Base-by-base conservation (phyloP, 495 filamentous ascomycete genomes). In the Apodospora peruviana region DNA sequence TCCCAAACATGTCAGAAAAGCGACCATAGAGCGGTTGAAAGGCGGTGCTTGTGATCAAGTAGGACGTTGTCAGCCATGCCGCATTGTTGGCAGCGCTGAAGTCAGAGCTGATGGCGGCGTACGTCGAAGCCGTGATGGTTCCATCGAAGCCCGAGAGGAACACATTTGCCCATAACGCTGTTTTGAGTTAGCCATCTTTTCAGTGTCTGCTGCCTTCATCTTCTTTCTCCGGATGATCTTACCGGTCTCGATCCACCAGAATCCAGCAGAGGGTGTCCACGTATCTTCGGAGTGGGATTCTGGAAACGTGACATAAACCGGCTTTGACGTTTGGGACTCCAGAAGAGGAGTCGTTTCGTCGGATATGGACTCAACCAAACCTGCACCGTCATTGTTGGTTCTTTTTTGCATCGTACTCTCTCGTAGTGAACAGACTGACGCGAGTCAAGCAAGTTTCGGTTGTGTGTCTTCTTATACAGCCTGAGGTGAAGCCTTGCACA, bases 1-100 rank as follows among this genome's bases (percentile, higher is more conserved):
- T 69, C 2, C 80, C 80, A 36, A 79, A 78, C 44, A 79, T 69
- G 48, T 81, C 68, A 0, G 75, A 73, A 10, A 78, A 59, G 0
- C 75, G 69, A 5, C 69, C 69, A 24, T 71, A 72, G 19, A 72
- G 44, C 16, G 69, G 69, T 44, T 75, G 74, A 53, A 86, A 87
- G 47, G 83, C 80, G 3, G 83, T 86, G 58, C 85, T 86, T 1
- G 84, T 83, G 48, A 91, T 84, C 16, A 89, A 64, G 21, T 84
- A 84, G 3, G 84, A 86, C 2, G 84, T 90, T 7, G 84, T 87
- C 1, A 85, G 77, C 86, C 86, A 91, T 10, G 66, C 72, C 2
- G 74, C 69, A 4, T 72, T 75, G 52, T 77, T 75, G 8, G 72
- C 70, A 3, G 73, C 74, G 43, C 65, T 61, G 45, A 79, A 77